phyloP scores from a whole-genome alignment of 2,329 filamentous ascomycete species.

The Calonectria leucothoes region DNA sequence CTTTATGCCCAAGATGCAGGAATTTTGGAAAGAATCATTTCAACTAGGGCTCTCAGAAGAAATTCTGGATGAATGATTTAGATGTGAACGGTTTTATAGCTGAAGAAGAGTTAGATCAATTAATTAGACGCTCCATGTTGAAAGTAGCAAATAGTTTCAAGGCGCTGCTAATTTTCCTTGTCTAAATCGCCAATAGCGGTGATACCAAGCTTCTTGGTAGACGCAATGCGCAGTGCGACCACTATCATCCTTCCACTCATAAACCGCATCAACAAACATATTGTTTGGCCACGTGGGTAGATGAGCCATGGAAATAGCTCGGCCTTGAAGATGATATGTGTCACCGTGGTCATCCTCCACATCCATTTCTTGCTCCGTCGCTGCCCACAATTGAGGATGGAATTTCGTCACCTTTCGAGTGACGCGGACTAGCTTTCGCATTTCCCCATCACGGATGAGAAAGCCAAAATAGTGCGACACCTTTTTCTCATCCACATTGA shows the following conservation, averaged over 20 bases:
- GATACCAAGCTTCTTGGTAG: background rate
- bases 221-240: background rate
- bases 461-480: background rate
- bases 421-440: background rate
- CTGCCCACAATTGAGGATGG: background rate
- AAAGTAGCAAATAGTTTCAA: background rate
- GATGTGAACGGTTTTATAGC: too few relatives aligned
- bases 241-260: background rate
- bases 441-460: background rate
- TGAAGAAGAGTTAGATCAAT: too few relatives aligned
- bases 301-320: background rate
- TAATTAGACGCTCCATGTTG: background rate
- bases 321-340: background rate
- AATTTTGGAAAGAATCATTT: slow-evolving; percentile 46
- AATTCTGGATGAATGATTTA: too few relatives aligned
- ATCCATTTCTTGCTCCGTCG: background rate
- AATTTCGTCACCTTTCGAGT: background rate
- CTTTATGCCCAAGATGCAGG: slow-evolving; percentile 44
- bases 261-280: background rate
- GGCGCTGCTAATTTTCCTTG: background rate
- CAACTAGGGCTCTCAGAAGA: background rate
- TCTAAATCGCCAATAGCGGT: background rate
- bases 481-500: background rate
- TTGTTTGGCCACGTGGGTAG: background rate
- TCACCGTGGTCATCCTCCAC: background rate